Percentiles rank a stretch among this genome's conserved stretches.
These are phyloP conservation scores for Oligophagozyma castellii DNA, from an alignment of 1,139 yeast genomes.

Conservation along the genomic window DNA sequence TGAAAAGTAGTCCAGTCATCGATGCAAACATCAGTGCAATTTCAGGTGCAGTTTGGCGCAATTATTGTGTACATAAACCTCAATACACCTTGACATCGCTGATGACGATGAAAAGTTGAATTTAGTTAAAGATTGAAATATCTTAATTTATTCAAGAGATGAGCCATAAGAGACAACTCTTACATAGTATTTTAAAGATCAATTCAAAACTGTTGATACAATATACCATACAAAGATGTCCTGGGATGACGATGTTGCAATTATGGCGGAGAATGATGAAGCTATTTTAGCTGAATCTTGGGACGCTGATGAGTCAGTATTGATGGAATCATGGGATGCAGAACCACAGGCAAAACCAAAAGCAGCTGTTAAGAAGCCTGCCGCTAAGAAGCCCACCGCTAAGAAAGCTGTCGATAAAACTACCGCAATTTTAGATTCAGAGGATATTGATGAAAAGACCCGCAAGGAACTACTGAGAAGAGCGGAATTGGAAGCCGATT, in stretches of 20 bases:
- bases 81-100: not conserved
- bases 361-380: conserved; percentile 26
- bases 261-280: conserved; percentile 32
- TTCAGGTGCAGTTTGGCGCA: no score
- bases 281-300: conserved; percentile 51
- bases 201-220: not conserved
- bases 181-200: not conserved
- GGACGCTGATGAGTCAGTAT: conserved; percentile 71
- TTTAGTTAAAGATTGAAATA: not conserved
- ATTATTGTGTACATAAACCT: not conserved
- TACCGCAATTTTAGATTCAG: conserved; percentile 40
- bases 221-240: conserved; percentile 15
- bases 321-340: conserved; percentile 85
- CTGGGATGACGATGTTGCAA: conserved; percentile 82
- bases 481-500: conserved; percentile 74
- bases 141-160: not conserved
- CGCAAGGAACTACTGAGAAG: conserved; percentile 59
- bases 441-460: conserved; percentile 49
- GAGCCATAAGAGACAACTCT: not conserved
- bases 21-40: no score
- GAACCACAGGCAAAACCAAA: conserved; percentile 31
- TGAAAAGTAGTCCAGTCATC: no score
- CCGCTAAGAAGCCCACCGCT: conserved; percentile 23
- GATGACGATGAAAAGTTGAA: not conserved
- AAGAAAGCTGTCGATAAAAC: conserved; percentile 25